Conservation (phyloP, 208 protist species). For the Crithidia bombi region DNA sequence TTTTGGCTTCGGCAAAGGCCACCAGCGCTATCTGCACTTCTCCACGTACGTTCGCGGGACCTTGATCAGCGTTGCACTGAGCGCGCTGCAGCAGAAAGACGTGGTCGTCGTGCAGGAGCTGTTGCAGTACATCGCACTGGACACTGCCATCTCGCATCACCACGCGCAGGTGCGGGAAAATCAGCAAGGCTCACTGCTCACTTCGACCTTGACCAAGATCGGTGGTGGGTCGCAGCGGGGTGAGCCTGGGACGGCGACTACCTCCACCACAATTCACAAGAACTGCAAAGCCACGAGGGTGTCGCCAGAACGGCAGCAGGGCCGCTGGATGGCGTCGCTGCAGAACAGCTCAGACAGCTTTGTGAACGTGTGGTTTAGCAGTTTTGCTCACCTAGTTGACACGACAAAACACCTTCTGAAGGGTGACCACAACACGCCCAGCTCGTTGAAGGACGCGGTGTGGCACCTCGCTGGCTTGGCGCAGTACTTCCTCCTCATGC, state of each 20-base stretch:
- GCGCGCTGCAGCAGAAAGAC: constrained; percentile 32
- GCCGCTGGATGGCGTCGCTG: constrained; percentile 8
- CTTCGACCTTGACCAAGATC: not conserved
- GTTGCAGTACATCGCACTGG: constrained; percentile 35
- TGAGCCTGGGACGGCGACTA: not conserved
- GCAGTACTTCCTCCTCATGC: constrained; percentile 42
- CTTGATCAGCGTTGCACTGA: constrained; percentile 25
- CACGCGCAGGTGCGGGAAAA: constrained; percentile 9
- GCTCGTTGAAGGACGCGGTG: constrained; percentile 43
- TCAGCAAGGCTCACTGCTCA: not conserved
- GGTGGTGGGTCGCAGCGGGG: not conserved
- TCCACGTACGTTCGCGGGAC: constrained; percentile 28
- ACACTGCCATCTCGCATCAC: constrained; percentile 29
- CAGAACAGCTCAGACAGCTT: constrained; percentile 27
- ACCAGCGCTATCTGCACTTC: constrained; percentile 20
- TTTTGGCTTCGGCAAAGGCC: constrained; percentile 24
- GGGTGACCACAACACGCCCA: constrained; percentile 39
- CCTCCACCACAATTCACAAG: constrained; percentile 12
- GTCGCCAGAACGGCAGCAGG: not conserved
- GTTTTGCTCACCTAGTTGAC: constrained; percentile 47
- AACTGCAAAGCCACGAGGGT: constrained; percentile 1
- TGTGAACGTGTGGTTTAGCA: constrained; percentile 43
- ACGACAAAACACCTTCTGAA: constrained; percentile 51
- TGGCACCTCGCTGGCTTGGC: constrained; percentile 63
- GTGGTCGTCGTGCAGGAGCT: constrained; percentile 28